Base-by-base conservation (phyloP, 2,329 filamentous ascomycete species). In the Leptographium lundbergii region DNA sequence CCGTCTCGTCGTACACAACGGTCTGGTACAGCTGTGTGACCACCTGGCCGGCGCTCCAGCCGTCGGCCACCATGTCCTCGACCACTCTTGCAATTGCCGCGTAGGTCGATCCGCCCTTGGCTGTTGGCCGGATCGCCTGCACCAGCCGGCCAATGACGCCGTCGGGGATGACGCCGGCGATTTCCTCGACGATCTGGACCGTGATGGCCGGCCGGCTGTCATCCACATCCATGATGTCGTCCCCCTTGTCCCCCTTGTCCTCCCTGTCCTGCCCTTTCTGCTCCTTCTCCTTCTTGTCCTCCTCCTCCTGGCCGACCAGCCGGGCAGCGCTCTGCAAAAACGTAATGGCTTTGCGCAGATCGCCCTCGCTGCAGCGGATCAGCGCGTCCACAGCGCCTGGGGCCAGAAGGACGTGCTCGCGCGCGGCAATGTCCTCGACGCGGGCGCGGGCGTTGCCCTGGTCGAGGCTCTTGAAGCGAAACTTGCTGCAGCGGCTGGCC, bases 391-490 rank as follows among this genome's bases (percentile, higher is more conserved):
- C 75, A 0, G 90, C 91, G 0, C 90, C 91, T 11, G 86, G 78
- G 62, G 90, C 89, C 36, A 96, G 73, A 48, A 71, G 74, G 6
- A 99, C 86, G 1, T 84, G 83, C 71, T 99, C 94, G 52, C 85
- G 78, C 57, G 77, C 74, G 0, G 94, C 91, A 72, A 99, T 99
- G 58, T 91, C 83, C 66, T 87, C 82, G 14, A 99, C 74, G 58
- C 95, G 78, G 67, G 80, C 82, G 66, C 84, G 86, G 9, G 94
- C 90, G 68, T 95, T 95, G 9, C 82, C 83, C 67, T 91, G 87
- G 70, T 96, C 92, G 63, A 99, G 75, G 63, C 88, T 89, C 82
- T 99, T 99, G 81, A 99, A 99, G 36, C 94, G 81, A 71, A 99
- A 99, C 74, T 99, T 99, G 73, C 86, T 91, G 75, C 94, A 99